Conservation (phyloP, 176 grass and related monocot species). For the Carex scoparia region DNA sequence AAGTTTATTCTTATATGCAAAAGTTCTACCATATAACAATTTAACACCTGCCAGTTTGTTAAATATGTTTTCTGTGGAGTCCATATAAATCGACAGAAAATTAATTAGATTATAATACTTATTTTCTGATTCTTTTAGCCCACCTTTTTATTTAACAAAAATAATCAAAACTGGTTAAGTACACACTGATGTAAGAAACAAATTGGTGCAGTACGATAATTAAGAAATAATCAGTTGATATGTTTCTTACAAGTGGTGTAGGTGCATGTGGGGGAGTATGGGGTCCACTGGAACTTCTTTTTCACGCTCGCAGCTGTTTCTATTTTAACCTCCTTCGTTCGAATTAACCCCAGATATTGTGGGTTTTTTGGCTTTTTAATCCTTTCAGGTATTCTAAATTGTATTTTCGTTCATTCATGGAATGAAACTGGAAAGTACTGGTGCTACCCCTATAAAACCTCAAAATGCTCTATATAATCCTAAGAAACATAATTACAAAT, state of each 20-base stretch:
- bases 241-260: constrained; percentile 26
- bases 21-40: background rate
- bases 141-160: background rate
- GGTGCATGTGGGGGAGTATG: constrained; percentile 96
- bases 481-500: background rate
- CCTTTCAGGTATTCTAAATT: constrained; percentile 52
- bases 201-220: background rate
- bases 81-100: background rate
- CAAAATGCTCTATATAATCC: background rate
- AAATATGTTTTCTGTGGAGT: background rate
- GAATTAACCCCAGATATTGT: constrained; percentile 69
- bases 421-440: background rate
- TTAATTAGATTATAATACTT: background rate
- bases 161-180: background rate
- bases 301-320: constrained; percentile 89
- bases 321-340: constrained; percentile 63
- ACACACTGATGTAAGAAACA: background rate
- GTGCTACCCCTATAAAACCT: background rate
- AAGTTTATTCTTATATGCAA: background rate
- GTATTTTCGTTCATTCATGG: constrained; percentile 4
- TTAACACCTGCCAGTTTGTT: background rate
- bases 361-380: constrained; percentile 69
- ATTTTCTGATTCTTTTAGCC: background rate
- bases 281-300: constrained; percentile 99
- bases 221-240: constrained; percentile 20